A percentile compares a stretch with the other conserved stretches of the same genome.
These are phyloP conservation scores for Pseudocercospora eumusae DNA, from an alignment of 2,329 filamentous ascomycete species.

Conservation along the genomic window DNA sequence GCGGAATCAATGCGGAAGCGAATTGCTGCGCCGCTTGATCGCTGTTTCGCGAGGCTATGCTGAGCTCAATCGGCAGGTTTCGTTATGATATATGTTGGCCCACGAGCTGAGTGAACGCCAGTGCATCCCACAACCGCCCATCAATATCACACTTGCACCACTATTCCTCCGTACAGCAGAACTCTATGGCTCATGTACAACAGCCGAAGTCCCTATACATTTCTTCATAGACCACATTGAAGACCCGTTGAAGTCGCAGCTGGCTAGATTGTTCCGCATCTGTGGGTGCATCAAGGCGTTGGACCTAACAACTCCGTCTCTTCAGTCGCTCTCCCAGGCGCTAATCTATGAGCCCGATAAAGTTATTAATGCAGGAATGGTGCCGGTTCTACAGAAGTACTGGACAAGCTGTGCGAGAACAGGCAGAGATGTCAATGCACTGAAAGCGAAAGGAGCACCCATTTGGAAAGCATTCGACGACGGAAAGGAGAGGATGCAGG, in stretches of 20 bases:
- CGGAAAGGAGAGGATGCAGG: background rate
- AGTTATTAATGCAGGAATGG: background rate
- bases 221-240: constrained; percentile 10
- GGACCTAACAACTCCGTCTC: background rate
- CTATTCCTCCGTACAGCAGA: constrained; percentile 5
- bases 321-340: constrained; percentile 1
- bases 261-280: constrained; percentile 2
- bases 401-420: constrained; percentile 6
- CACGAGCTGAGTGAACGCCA: too few relatives aligned
- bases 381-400: constrained; percentile 2
- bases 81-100: too few relatives aligned
- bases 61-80: too few relatives aligned
- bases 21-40: too few relatives aligned
- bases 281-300: constrained; percentile 2
- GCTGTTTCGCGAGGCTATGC: too few relatives aligned
- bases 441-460: background rate
- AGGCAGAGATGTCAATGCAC: background rate
- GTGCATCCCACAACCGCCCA: too few relatives aligned
- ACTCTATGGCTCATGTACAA: background rate
- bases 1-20: too few relatives aligned
- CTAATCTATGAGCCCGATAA: background rate
- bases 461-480: constrained; percentile 2
- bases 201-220: constrained; percentile 5
- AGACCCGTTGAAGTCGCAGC: constrained; percentile 7
- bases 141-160: background rate